Conservation (phyloP, 768 basidiomycete species). For the Mycena vulgaris region DNA sequence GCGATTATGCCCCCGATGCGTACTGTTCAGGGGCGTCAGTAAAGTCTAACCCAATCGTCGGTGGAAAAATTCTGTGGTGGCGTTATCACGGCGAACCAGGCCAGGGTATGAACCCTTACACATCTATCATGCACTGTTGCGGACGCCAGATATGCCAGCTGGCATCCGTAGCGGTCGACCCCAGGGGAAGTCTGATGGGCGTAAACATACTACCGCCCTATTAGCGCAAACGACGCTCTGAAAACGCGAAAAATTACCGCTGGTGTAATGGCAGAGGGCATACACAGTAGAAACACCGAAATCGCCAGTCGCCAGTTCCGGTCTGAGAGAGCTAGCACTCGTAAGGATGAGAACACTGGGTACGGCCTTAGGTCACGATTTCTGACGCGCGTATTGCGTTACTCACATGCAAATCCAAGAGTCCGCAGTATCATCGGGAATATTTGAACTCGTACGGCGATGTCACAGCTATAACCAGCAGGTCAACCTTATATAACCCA, state of each 20-base stretch:
- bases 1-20: conserved; percentile 48
- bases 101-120: too few species aligned
- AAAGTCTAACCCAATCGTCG: background rate
- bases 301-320: conserved; percentile 43
- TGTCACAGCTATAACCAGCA: conserved; percentile 42
- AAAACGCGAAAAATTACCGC: conserved; percentile 37
- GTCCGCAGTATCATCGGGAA: conserved; percentile 49
- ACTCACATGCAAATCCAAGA: conserved; percentile 43
- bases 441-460: conserved; percentile 50
- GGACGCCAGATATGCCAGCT: conserved; percentile 35
- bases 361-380: background rate
- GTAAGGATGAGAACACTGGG: conserved; percentile 48
- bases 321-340: conserved; percentile 47
- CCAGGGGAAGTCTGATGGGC: conserved; percentile 30
- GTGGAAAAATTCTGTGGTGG: background rate
- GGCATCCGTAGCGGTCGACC: conserved; percentile 34
- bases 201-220: conserved; percentile 32
- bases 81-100: too few species aligned
- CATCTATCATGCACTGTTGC: conserved; percentile 32
- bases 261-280: conserved; percentile 47
- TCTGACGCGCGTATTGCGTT: background rate
- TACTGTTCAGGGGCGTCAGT: conserved; percentile 36
- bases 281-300: conserved; percentile 45
- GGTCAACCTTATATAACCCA: background rate
- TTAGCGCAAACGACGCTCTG: background rate